Evolutionary conservation across 495 filamentous ascomycete genomes (phyloP).

Genomic region (Penicillium macrosclerotiorum): DNA sequence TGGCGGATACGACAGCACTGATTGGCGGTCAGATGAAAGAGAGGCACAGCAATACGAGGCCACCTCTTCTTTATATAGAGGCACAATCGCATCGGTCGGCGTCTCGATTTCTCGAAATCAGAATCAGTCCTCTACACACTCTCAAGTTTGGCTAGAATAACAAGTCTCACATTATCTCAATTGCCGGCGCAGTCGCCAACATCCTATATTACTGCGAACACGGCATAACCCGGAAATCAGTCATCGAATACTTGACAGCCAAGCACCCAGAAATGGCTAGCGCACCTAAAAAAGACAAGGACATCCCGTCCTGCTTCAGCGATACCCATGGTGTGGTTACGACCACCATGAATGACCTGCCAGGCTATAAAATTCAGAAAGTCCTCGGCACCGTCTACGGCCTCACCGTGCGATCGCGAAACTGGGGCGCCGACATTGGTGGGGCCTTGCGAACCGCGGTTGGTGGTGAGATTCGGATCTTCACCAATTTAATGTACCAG

Average conservation of each 20-base stretch:
- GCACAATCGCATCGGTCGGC: too few relatives aligned
- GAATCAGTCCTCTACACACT: too few relatives aligned
- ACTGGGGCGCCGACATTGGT: slow-evolving; percentile 44
- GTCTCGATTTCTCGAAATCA: too few relatives aligned
- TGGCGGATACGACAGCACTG: background rate
- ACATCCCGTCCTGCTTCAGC: slow-evolving; percentile 48
- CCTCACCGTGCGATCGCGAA: slow-evolving; percentile 56
- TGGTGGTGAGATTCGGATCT: slow-evolving; percentile 56
- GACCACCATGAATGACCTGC: slow-evolving; percentile 51
- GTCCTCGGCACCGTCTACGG: slow-evolving; percentile 60
- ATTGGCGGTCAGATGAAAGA: background rate
- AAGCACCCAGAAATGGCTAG: background rate
- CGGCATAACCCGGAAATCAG: too few relatives aligned
- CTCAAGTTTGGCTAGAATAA: too few relatives aligned
- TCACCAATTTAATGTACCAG: slow-evolving; percentile 56
- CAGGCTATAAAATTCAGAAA: slow-evolving; percentile 54
- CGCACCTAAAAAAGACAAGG: slow-evolving; percentile 9
- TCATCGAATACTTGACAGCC: background rate
- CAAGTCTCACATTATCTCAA: too few relatives aligned
- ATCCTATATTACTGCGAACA: too few relatives aligned
- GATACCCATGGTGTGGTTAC: slow-evolving; percentile 59
- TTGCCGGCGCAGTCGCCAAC: too few relatives aligned
- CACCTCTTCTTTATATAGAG: background rate
- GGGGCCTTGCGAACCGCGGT: slow-evolving; percentile 50
- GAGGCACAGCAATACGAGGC: background rate